A percentile compares a stretch with the other conserved stretches of the same genome.
phyloP scores from a whole-genome alignment of 1,139 yeast species.

The Candida sp. region DNA sequence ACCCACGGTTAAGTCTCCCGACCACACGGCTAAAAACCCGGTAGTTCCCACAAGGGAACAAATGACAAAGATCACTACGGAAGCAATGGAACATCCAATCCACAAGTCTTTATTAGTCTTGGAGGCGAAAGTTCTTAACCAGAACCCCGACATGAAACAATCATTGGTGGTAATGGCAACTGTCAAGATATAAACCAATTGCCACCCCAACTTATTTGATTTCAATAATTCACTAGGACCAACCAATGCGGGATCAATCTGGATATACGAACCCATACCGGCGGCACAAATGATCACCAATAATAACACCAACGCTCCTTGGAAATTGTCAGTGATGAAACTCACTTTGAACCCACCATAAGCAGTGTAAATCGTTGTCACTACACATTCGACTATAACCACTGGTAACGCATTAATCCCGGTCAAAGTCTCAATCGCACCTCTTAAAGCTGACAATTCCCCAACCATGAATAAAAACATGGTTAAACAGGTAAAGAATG shows the following conservation, averaged over 20 bases:
- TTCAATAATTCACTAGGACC: constrained; percentile 65
- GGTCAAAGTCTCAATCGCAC: constrained; percentile 74
- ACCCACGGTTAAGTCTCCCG: constrained; percentile 63
- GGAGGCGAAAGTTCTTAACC: constrained; percentile 94
- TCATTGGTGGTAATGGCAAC: constrained; percentile 91
- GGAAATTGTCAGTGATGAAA: constrained; percentile 84
- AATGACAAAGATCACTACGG: constrained; percentile 59
- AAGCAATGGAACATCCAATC: constrained; percentile 74
- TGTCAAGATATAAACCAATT: constrained; percentile 75
- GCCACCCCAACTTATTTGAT: constrained; percentile 80
- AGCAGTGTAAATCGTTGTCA: constrained; percentile 83
- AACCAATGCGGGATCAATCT: constrained; percentile 62
- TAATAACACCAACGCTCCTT: constrained; percentile 70
- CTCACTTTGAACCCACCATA: constrained; percentile 91
- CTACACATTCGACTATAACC: constrained; percentile 81
- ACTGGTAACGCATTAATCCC: constrained; percentile 79
- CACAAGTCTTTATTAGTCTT: constrained; percentile 70
- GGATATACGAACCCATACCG: constrained; percentile 76
- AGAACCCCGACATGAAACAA: constrained; percentile 86
- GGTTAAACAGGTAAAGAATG: constrained; percentile 81
- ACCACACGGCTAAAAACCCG: constrained; percentile 91
- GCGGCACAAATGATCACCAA: constrained; percentile 68
- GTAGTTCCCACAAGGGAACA: constrained; percentile 76
- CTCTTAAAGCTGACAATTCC: constrained; percentile 77
- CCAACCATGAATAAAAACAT: constrained; percentile 87